Evolutionary conservation across 2,329 filamentous ascomycete genomes (phyloP), one percentile per base, ranked within the genome.

Genomic region (Chrysoporthe cubensis): DNA sequence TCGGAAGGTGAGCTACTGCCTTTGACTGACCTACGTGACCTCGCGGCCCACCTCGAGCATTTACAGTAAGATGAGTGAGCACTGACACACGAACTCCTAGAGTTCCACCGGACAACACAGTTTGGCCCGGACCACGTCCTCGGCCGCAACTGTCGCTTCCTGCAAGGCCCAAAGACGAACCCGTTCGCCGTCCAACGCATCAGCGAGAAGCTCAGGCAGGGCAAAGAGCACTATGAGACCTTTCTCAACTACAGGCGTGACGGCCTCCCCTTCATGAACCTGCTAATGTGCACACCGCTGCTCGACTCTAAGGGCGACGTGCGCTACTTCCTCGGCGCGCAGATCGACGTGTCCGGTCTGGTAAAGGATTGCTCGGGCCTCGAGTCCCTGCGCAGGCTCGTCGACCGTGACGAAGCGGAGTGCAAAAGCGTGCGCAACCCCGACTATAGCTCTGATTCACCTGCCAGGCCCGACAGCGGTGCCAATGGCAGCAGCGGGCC

Each of bases 211-310:
- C 78, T 91, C 13, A 76, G 82, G 8, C 85, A 83, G 1, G 89
- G 90, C n/a, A 84, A 87, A 71, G 91, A 94, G 73, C 87, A 90
- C 71, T 91, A 85, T 65, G 92, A 94, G 73, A 87, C 92, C 0
- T 88, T 94, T 66, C 79, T 94, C 48, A 94, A 94, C 76, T 94
- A 92, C 73, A 86, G 90, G 43, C 87, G 90, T n/a, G 91, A 93
- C 72, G 91, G 91, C 0, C 91, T 89, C 0, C 90, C 90, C 0
- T 93, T 93, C 74, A 90, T 93, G 84, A 94, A 93, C 70, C 82
- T 94, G 2, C 81, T 93, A 34, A 91, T 92, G 88, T 85, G 87
- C n/a, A 88, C 90, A 1, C 91, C 90, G 0, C 79, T 93, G 0
- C 86, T 88, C 71, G 91, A 93, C 73, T 90, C 86, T 57, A 84